Base-by-base conservation (phyloP, 1,284 basidiomycete genomes). In the Phellopilus nigrolimitatus region DNA sequence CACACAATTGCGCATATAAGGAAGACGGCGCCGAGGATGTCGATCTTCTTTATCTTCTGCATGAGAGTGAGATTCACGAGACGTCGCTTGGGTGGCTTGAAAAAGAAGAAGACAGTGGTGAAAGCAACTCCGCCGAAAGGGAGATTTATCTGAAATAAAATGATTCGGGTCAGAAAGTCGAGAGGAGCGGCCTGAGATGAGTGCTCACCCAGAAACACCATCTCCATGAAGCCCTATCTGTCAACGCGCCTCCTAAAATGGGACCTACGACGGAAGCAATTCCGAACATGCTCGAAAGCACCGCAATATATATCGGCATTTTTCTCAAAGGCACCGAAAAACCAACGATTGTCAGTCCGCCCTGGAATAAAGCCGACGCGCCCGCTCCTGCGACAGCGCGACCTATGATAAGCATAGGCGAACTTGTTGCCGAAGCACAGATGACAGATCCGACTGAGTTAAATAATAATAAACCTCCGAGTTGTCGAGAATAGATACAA, bases 321-420 rank as follows among this genome's bases (percentile, higher is more conserved):
- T 48, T 55, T 17, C 45, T 36, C 21, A 51, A 46, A 28, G 70
- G 63, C 47, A 74, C 67, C 19, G 70, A 71, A 56, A 74, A 74
- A 3, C 62, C 63, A 48, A 71, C 63, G 54, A 70, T 62, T 57
- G 58, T 59, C 43, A 70, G 64, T 22, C 57, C 65, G 0, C 65
- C 60, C 3, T 63, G 62, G 58, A 75, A 73, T 56, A 78, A 71
- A 4, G 75, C 75, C 0, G 71, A 70, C 0, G 72, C 75, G 6
- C 74, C 75, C 3, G 71, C 60, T 25, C 75, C 75, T 0, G 73
- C 68, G 36, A 78, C 57, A 0, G 73, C 74, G 24, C 76, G 66
- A n/a, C 71, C 72, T 19, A 74, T 57, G 46, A 73, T 73, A 47
- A 74, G 60, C 24, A 72, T 67, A 10, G 66, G 60, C 61, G 75